Base-by-base conservation (phyloP, 148 eudicot genomes). In the Cornus suecica region DNA sequence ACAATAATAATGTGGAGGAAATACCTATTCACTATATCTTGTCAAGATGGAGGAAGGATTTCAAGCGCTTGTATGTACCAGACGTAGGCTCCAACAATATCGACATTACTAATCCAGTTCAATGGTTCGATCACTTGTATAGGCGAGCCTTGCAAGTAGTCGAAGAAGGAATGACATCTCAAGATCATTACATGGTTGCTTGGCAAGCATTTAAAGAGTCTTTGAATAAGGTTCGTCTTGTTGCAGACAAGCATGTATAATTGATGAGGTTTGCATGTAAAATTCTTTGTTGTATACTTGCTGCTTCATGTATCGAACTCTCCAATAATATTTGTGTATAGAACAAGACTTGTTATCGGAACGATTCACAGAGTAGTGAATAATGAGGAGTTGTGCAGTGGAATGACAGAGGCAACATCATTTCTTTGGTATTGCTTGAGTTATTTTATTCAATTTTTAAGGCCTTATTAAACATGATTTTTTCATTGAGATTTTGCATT, bases 181-280 rank as follows among this genome's bases (percentile, higher is more conserved):
- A 78, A 76, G 98, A 89, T 76, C 98, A 87, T 82, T 89, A 86
- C 61, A 84, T 70, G 86, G 94, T 85, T 69, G 97, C 97, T 72
- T 87, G 90, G 91, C 96, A 91, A 82, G 85, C 94, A 14, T 90
- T 91, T 32, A 78, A 84, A 58, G 92, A 93, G 82, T 84, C 98
- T 0, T 76, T 91, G 72, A 87, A 87, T 80, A 90, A 87, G 84
- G 92, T 88, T 74, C 90, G 90, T 29, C 86, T 89, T 62, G 86
- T 88, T 0, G 86, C 76, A 29, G 87, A 88, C 26, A 87, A 88
- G 70, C 83, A 81, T 84, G 75, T 76, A 70, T 80, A 70, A 73
- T 27, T 30, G 18, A 13, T 28, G 10, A 5, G 0, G 30, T 58
- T 58, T 28, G 30, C 4, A 27, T 34, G 76, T 70, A 64, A 20